These are phyloP conservation scores for Colletotrichum godetiae DNA, from an alignment of 2,329 filamentous ascomycete species.

Conservation along the genomic window DNA sequence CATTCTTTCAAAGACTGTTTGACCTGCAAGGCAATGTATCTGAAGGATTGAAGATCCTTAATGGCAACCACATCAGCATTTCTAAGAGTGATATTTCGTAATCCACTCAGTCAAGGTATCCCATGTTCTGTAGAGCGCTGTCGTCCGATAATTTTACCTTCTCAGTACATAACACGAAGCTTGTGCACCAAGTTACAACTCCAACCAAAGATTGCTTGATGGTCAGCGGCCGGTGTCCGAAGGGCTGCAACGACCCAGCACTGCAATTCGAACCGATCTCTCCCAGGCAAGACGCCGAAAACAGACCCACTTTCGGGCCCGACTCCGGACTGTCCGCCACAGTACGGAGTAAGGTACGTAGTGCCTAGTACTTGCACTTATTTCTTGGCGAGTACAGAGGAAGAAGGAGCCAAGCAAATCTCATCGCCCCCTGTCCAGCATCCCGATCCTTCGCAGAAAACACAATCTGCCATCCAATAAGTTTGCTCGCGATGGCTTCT, in stretches of 20 bases:
- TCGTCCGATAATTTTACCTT: not conserved
- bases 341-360: not conserved
- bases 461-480: not conserved
- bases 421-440: not conserved
- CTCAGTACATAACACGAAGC: not conserved
- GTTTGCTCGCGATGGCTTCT: constrained; percentile 1
- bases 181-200: not conserved
- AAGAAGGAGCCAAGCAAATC: constrained; percentile 10
- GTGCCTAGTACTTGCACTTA: not conserved
- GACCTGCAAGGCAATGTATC: not conserved
- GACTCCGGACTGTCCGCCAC: not conserved
- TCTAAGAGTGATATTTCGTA: not conserved
- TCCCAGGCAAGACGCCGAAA: not conserved
- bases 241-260: not conserved
- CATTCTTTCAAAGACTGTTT: too few relatives aligned
- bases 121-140: not conserved
- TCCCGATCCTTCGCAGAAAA: not conserved
- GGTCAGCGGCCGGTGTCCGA: not conserved
- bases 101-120: not conserved
- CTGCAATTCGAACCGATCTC: not conserved
- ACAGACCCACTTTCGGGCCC: not conserved
- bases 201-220: not conserved
- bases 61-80: not conserved
- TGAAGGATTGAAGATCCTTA: not conserved
- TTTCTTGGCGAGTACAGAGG: not conserved